phyloP scores from a whole-genome alignment of 2,329 filamentous ascomycete species.

The Fusarium sp. region DNA sequence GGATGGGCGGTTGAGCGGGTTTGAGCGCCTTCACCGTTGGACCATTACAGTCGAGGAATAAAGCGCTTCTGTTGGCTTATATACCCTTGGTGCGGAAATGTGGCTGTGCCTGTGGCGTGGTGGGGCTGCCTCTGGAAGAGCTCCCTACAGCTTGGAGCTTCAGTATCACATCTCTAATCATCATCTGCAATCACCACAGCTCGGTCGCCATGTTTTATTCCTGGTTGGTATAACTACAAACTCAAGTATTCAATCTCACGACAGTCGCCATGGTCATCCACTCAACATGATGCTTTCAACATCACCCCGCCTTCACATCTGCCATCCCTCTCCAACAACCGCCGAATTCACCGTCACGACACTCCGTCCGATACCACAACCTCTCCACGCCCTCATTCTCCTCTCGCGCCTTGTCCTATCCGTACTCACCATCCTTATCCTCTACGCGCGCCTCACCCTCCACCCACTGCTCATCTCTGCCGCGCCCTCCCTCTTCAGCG shows the following conservation, averaged over 20 bases:
- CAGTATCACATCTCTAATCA: conserved; percentile 1
- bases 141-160: not conserved
- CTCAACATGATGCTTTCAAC: conserved; percentile 66
- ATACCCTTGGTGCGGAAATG: conserved; percentile 16
- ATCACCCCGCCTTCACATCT: conserved; percentile 66
- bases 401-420: conserved; percentile 56
- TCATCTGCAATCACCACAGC: not conserved
- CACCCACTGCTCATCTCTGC: conserved; percentile 43
- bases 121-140: not conserved
- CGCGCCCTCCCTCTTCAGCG: conserved; percentile 19
- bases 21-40: conserved; percentile 67
- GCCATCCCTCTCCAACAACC: conserved; percentile 85
- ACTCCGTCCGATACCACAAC: conserved; percentile 62
- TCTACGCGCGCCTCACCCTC: conserved; percentile 59
- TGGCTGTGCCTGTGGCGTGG: not conserved
- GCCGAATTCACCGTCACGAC: conserved; percentile 92
- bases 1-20: conserved; percentile 57
- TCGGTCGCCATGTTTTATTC: not conserved
- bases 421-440: conserved; percentile 56
- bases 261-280: conserved; percentile 12
- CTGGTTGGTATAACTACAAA: not conserved
- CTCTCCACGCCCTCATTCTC: conserved; percentile 55
- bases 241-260: not conserved
- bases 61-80: conserved; percentile 33
- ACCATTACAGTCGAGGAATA: conserved; percentile 67